These are phyloP conservation scores for Pseudofabraea citricarpa DNA, from an alignment of 2,329 filamentous ascomycete genomes.

Conservation along the genomic window DNA sequence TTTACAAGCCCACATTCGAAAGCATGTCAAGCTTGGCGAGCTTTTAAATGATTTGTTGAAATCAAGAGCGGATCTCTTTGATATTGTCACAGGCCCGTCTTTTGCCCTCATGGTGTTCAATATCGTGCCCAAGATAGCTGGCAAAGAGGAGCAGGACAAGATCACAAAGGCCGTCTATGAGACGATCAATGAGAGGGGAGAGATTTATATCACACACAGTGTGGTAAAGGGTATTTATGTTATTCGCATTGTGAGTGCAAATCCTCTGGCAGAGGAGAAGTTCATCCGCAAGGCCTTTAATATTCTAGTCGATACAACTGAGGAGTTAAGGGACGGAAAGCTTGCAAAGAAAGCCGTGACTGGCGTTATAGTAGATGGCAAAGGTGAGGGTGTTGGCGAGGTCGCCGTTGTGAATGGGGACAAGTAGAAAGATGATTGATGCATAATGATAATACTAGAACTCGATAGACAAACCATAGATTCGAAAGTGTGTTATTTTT, in stretches of 20 bases:
- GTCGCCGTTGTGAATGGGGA: slow-evolving; percentile 6
- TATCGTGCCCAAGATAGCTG: slow-evolving; percentile 40
- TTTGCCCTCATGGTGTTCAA: slow-evolving; percentile 79
- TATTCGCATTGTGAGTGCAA: slow-evolving; percentile 76
- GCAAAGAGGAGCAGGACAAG: slow-evolving; percentile 52
- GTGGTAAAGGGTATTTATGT: slow-evolving; percentile 69
- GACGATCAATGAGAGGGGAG: slow-evolving; percentile 64
- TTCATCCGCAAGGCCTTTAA: slow-evolving; percentile 72
- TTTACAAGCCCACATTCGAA: slow-evolving; percentile 66
- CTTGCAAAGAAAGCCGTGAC: slow-evolving; percentile 5
- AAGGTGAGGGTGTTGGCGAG: slow-evolving; percentile 12
- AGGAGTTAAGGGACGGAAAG: slow-evolving; percentile 23
- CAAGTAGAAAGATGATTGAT: too few species aligned
- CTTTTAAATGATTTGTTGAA: slow-evolving; percentile 59
- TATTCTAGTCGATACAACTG: slow-evolving; percentile 50
- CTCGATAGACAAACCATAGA: too few species aligned
- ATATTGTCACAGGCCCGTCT: slow-evolving; percentile 65
- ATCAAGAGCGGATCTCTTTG: slow-evolving; percentile 64
- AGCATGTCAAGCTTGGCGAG: slow-evolving; percentile 65
- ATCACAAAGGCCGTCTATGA: slow-evolving; percentile 74
- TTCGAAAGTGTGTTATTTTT: too few species aligned
- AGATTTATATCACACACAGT: slow-evolving; percentile 79
- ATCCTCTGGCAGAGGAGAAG: slow-evolving; percentile 63
- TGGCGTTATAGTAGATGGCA: slow-evolving; percentile 11
- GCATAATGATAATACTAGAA: too few species aligned